Base-by-base conservation (phyloP, 768 basidiomycete genomes). In the Collybia mongolica region DNA sequence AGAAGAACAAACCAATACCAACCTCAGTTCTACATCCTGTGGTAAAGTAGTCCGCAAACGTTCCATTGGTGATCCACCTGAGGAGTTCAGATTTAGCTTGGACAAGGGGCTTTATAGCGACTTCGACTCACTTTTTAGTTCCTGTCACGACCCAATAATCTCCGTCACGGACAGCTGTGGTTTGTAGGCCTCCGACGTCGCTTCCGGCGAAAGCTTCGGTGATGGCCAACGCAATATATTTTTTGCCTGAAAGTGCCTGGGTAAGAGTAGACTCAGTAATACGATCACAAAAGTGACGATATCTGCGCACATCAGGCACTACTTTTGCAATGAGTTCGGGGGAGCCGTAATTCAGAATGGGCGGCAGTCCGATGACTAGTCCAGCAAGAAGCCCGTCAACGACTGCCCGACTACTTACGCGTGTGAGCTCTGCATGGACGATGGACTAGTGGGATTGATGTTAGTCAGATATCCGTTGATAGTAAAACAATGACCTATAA, bases 171-270 rank as follows among this genome's bases (percentile, higher is more conserved):
- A 82, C 80, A 0, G 95, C 95, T 1, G 85, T 88, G 50, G 88
- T 98, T 75, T 83, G 93, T 29, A 95, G 60, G 2, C 94, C 93
- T 44, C 81, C 68, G 2, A 93, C 91, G 57, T 93, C 90, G 57
- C 88, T 90, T 15, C 90, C 90, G 2, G 93, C 95, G 57, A 95
- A 96, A 0, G 95, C 92, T 69, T 98, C 96, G 40, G 85, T 88
- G 60, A 98, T 92, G 7, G 96, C 96, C 28, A 98, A 74, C 6
- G 86, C 88, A 55, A 97, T 86, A 58, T 83, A 91, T 67, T 93
- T 92, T 67, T 86, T 89, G 7, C 89, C 91, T 2, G 76, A 69
- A 12, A 90, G 73, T 8, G 62, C 67, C 74, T 78, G 43, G 7
- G 2, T 14, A 37, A 38, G 42, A 15, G 18, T 43, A 22, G 3